Evolutionary conservation across 1,284 basidiomycete species (phyloP), one percentile per base, ranked within the genome.

Genomic region (Coniophora puteana): DNA sequence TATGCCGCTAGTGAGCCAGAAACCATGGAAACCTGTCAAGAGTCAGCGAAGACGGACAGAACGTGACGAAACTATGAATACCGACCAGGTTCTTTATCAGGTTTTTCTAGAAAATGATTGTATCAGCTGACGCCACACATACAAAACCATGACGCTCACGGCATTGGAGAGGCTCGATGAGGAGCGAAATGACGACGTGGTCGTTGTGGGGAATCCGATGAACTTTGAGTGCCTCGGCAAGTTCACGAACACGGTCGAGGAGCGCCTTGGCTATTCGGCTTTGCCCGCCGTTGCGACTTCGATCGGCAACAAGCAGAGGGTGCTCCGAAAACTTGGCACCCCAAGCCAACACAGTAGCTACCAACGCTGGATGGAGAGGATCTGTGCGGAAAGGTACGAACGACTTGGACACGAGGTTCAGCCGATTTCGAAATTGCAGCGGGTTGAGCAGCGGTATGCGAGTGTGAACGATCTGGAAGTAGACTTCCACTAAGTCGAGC

Each of bases 301-400:
- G 75, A 65, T 95, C 93, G 21, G 80, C 76, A 5, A 82, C 71
- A 34, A 95, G 76, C 46, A 92, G 65, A 0, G 84, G 81, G 57
- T 93, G 87, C 52, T 94, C 90, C 8, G 88, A 89, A 60, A 95
- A 95, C 53, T 93, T 91, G 30, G 89, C 83, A 16, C 93, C 93
- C 84, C 89, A 94, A 0, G 92, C 90, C 35, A 96, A 70, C n/a
- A 93, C 83, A 1, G 87, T 85, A 4, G 93, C 92, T 27, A 95
- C 73, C 13, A 93, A 69, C 3, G 85, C 78, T 31, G 86, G 83
- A 44, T 89, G 77, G 4, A 85, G 56, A 3, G 76, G 68, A 26
- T 69, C 47, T 44, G 62, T 50, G 32, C 59, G 47, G 21, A 52
- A 47, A 17, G 52, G 50, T 10, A 45, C 61, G 49, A 46, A 60